Percentiles rank a stretch among this genome's conserved stretches.
Conservation (phyloP, 441 rosid genomes). For the Euphorbia schlechtendalii region DNA sequence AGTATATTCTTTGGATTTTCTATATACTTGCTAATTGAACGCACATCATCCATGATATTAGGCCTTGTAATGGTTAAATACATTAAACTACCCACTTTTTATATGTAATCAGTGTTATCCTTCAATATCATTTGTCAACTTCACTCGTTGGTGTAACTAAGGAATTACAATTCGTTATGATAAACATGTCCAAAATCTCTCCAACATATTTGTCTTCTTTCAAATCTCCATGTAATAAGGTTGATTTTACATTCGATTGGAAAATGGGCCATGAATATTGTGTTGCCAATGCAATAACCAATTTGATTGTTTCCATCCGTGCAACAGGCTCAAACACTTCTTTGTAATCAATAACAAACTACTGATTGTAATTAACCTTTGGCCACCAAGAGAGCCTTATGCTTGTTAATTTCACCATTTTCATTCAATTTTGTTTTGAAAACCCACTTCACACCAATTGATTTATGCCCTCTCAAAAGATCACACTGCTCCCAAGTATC, state of each 20-base stretch:
- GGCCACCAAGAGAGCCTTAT: not conserved
- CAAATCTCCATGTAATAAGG: not conserved
- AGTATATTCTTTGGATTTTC: too few relatives aligned
- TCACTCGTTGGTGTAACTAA: too few relatives aligned
- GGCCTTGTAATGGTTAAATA: too few relatives aligned
- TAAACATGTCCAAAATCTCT: too few relatives aligned
- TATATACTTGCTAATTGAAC: too few relatives aligned
- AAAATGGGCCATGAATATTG: not conserved
- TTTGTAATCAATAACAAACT: not conserved
- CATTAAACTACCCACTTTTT: too few relatives aligned
- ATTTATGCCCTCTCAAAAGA: not conserved
- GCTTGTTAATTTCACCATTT: slow-evolving; percentile 1
- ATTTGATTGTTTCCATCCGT: not conserved
- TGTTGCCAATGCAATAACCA: not conserved
- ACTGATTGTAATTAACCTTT: not conserved
- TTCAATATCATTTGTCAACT: too few relatives aligned
- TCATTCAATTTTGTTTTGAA: not conserved
- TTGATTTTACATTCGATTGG: not conserved
- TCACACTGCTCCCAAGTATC: not conserved
- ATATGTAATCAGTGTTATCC: too few relatives aligned
- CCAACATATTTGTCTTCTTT: too few relatives aligned
- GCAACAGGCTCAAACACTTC: not conserved
- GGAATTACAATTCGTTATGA: too few relatives aligned
- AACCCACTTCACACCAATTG: not conserved
- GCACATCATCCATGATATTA: too few relatives aligned